Conservation (phyloP, 805 yeast genomes). For the Ogataea parapolymorpha region DNA sequence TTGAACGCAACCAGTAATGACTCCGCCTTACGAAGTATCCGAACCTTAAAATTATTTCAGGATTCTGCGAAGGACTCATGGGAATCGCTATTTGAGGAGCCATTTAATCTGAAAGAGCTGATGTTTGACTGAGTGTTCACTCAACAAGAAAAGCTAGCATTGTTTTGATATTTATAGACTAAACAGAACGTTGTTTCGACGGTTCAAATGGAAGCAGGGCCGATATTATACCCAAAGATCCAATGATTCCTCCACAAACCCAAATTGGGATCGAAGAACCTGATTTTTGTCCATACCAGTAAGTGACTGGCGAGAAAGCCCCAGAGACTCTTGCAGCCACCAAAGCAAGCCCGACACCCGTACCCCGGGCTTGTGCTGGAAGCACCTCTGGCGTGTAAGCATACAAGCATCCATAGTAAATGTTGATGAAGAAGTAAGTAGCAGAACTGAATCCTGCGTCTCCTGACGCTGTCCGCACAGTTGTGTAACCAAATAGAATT, state of each 20-base stretch:
- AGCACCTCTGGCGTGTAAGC: constrained; percentile 68
- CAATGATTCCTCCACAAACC: constrained; percentile 56
- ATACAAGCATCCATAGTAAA: constrained; percentile 57
- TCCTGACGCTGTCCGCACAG: constrained; percentile 52
- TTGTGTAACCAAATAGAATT: constrained; percentile 59
- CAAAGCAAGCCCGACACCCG: constrained; percentile 61
- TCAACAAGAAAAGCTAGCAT: not conserved
- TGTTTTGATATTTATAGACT: not conserved
- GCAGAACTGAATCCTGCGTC: constrained; percentile 50
- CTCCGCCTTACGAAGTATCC: too few species aligned
- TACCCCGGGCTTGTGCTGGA: constrained; percentile 47
- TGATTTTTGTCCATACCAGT: constrained; percentile 45
- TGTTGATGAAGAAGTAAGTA: constrained; percentile 45
- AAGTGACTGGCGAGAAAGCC: constrained; percentile 55
- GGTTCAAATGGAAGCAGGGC: constrained; percentile 51
- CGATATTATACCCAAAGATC: constrained; percentile 44
- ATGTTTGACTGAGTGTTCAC: constrained; percentile 10
- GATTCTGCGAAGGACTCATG: too few species aligned
- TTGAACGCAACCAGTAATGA: too few species aligned
- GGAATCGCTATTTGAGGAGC: constrained; percentile 11
- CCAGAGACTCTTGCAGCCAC: constrained; percentile 52
- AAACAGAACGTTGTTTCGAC: constrained; percentile 35
- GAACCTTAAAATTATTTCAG: too few species aligned
- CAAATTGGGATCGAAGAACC: constrained; percentile 58
- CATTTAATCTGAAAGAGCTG: constrained; percentile 12